These are phyloP conservation scores for Xylaria polymorpha DNA, from an alignment of 2,329 filamentous ascomycete species.

Conservation along the genomic window DNA sequence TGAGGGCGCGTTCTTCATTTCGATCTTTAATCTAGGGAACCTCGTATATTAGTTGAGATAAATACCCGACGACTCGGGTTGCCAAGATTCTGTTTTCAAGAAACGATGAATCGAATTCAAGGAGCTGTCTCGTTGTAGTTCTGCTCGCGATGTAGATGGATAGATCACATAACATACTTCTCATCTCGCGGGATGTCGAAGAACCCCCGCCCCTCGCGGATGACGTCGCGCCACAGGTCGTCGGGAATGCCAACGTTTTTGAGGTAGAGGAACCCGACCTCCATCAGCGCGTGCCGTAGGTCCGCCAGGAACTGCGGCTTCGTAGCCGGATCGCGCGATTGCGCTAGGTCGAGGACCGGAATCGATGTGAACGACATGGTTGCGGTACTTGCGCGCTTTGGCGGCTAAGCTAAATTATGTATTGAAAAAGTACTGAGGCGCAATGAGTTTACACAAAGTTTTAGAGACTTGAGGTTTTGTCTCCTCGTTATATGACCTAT, in stretches of 20 bases:
- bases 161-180: constrained; percentile 63
- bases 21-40: constrained; percentile 66
- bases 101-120: no score
- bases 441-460: neutral
- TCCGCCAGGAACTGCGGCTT: constrained; percentile 78
- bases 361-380: constrained; percentile 78
- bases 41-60: constrained; percentile 12
- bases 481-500: neutral
- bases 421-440: neutral
- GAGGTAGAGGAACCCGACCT: constrained; percentile 90
- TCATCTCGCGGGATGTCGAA: constrained; percentile 81
- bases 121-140: neutral
- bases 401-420: no score
- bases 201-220: constrained; percentile 75
- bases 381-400: neutral
- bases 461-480: neutral
- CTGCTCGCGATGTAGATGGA: no score
- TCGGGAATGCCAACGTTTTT: constrained; percentile 80
- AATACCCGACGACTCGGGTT: neutral
- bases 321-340: constrained; percentile 70
- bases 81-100: neutral
- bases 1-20: constrained; percentile 79
- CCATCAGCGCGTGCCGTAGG: constrained; percentile 79
- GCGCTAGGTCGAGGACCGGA: constrained; percentile 80
- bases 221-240: constrained; percentile 72